Evolutionary conservation across 192 early-diverging fungal species (phyloP), one percentile per base, ranked within the genome.

Genomic region (Phlyctochytrium bullatum): DNA sequence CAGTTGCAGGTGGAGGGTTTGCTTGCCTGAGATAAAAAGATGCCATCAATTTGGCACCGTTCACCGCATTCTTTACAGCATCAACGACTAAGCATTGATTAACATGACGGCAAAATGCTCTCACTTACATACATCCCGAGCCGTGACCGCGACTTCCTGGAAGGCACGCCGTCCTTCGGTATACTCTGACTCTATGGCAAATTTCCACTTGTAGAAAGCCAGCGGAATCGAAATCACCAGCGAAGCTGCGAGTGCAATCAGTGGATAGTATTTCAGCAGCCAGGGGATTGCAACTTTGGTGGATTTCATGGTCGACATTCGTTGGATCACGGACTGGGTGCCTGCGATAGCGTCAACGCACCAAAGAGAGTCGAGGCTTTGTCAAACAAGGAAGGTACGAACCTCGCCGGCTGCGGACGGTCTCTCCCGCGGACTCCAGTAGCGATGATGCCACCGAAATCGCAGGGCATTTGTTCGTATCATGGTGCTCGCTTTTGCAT

Each of bases 171-270:
- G 6, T 6, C 10, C 40, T 20, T 47, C 40, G 27, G 14, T 10
- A 10, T 14, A 10, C 27, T 57, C 54, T 14, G 10, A 10, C 20
- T 28, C 27, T 6, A 57, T 6, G 27, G 54, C 54, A 6, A 57
- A 28, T 10, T 57, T 14, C 54, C 54, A 57, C 54, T 57, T 57
- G 54, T 57, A 57, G 27, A 57, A 57, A 25, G 54, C 54, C 12
- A 57, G 27, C 6, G 54, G 54, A 10, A 57, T 28, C 20, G 54
- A 57, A 24, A 57, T 57, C 20, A 14, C 10, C 4, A 10, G 25
- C 4, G 54, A 57, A 28, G 27, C 27, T 25, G 25, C 20, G 54
- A 57, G 12, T 25, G 54, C 54, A 28, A 57, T 57, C 6, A 57
- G 6, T 20, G 54, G 54, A 28, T 57, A 57, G 54, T 24, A 57